Base-by-base conservation (phyloP, 805 yeast genomes). In the Barnettozyma salicaria region DNA sequence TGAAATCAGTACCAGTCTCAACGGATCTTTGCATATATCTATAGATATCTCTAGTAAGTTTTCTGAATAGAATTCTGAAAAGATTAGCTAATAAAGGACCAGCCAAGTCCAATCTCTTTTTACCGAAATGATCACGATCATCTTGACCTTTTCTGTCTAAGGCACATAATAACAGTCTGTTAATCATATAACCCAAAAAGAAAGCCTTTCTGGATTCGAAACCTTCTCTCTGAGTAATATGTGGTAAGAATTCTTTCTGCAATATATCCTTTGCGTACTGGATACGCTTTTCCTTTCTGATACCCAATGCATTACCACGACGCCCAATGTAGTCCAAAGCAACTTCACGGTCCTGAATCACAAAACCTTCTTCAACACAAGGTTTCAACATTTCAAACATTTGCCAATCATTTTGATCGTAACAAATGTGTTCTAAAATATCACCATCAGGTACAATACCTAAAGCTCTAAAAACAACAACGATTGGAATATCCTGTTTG, bases 381-480 rank as follows among this genome's bases (percentile, higher is more conserved):
- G 99, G 98, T 62, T 92, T 94, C 56, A 92, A 72, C 92, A 92
- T 87, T 65, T 92, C 99, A 62, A 92, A 74, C 98, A 92, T 92
- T 65, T 92, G 98, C 97, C 97, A 90, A 68, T 92, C 99, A 49
- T 81, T 84, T 43, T 87, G 88, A 63, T 92, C 99, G 63, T 90
- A 92, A 67, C 98, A 92, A 42, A 92, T 92, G 63, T 92, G 98
- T 64, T 92, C 97, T 56, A 92, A 70, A 55, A 92, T 92, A 66
- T 92, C 99, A 61, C 99, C 98, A 68, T 92, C 99, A 27, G 97
- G 97, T 17, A 92, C 96, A 33, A 92, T 92, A 50, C 99, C 99
- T 42, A 92, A 71, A 9, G 99, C 99, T 69, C 99, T 76, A 65
- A 92, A 92, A 17, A 92, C 96, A 59, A 92, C 82, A 19, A 92